Base-by-base conservation (phyloP, 805 yeast species). In the Yarrowia alimentaria region DNA sequence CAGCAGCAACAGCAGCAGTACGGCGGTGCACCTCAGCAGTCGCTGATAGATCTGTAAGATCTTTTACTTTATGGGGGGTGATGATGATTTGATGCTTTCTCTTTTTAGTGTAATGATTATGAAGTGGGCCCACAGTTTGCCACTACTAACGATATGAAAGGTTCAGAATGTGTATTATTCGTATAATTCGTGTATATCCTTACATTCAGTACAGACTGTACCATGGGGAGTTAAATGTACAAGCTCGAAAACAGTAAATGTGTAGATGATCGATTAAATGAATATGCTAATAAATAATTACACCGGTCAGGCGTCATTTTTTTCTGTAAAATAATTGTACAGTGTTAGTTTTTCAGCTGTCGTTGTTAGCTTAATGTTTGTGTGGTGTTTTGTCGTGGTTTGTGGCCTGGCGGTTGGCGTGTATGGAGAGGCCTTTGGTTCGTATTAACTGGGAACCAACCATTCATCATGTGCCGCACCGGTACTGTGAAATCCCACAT, bases 91-190 rank as follows among this genome's bases (percentile, higher is more conserved):
- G 47, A 40, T 40, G 47, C 47, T 28, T 40, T 40, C 25, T 22
- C n/a, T 37, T 30, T 37, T 26, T 40, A 40, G 47, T 40, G 47
- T 40, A 40, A 40, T 40, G 47, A 40, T 40, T 40, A 40, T 40
- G 47, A 38, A 26, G 32, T 40, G 47, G 33, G 13, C 25, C 22
- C 32, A 22, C 10, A 8, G 25, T 38, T 24, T n/a, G 33, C 33
- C 47, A 26, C 47, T 26, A 20, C 24, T 40, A 40, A 28, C 33
- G 33, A 28, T 28, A n/a, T 12, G 5, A 8, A 7, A 22, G 10
- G 25, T 22, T 22, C 25, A 22, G 25, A 8, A 7, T 8, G 7
- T 10, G 25, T 22, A 22, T 22, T 22, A 7, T n/a, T n/a, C n/a
- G n/a, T n/a, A n/a, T n/a, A n/a, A n/a, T n/a, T n/a, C n/a, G n/a